Evolutionary conservation across 148 eudicot genomes (phyloP).

Genomic region (Silene conica): DNA sequence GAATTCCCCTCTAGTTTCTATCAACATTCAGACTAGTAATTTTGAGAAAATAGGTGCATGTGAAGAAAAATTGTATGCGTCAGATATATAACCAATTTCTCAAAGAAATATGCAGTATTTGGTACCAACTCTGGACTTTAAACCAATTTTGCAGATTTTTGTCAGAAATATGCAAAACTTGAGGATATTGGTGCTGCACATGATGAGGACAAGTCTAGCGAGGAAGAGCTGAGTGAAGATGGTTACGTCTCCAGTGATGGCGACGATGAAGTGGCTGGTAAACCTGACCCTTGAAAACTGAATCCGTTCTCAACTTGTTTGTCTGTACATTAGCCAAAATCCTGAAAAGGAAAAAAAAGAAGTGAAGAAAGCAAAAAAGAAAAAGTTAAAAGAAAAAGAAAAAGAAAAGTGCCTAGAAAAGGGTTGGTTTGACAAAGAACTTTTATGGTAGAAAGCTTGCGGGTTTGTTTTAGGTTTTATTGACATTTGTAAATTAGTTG

Average conservation of each 20-base stretch:
- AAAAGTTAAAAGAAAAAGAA: too few relatives aligned
- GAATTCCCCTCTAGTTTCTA: too few relatives aligned
- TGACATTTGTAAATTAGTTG: slow-evolving; percentile 25
- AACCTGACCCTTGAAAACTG: slow-evolving; percentile 46
- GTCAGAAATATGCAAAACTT: too few relatives aligned
- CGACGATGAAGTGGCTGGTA: slow-evolving; percentile 63
- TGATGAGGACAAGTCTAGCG: too few relatives aligned
- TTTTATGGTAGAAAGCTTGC: slow-evolving; percentile 5
- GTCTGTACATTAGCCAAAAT: slow-evolving; percentile 12
- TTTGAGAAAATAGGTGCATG: too few relatives aligned
- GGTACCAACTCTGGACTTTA: too few relatives aligned
- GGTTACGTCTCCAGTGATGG: slow-evolving; percentile 56
- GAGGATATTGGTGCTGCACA: too few relatives aligned
- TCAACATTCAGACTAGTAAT: too few relatives aligned
- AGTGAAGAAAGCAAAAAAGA: neutral
- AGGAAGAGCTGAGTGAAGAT: slow-evolving; percentile 71
- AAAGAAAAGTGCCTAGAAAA: slow-evolving; percentile 1
- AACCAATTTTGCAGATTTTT: too few relatives aligned
- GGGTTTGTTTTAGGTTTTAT: neutral
- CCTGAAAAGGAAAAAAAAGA: slow-evolving; percentile 1
- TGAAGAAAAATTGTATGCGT: too few relatives aligned
- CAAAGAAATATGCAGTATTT: too few relatives aligned
- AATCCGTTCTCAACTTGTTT: slow-evolving; percentile 4
- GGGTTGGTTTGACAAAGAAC: slow-evolving; percentile 10
- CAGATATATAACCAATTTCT: too few relatives aligned